phyloP scores from a whole-genome alignment of 306 rosid genomes.

The Datisca glomerata region DNA sequence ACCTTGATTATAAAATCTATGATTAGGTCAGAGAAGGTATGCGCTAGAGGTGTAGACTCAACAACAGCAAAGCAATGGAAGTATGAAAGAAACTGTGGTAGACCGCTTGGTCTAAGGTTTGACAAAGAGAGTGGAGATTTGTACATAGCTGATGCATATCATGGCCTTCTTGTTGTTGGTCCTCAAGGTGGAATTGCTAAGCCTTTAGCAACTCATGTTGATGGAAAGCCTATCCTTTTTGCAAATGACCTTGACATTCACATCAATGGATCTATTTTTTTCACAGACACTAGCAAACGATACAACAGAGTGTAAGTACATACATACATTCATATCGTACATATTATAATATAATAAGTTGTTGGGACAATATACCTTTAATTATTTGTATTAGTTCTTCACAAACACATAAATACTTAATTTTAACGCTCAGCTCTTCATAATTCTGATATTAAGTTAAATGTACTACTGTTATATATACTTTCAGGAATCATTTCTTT shows the following conservation, averaged over 20 bases:
- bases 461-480: too few relatives aligned
- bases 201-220: slow-evolving; percentile 52
- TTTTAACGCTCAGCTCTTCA: too few relatives aligned
- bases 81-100: slow-evolving; percentile 68
- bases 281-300: slow-evolving; percentile 89
- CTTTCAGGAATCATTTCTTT: slow-evolving; percentile 57
- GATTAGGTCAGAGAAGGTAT: slow-evolving; percentile 62
- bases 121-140: slow-evolving; percentile 52
- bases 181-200: slow-evolving; percentile 72
- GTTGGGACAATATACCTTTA: background rate
- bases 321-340: background rate
- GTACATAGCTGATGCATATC: slow-evolving; percentile 80
- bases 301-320: slow-evolving; percentile 56
- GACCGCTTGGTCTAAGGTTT: slow-evolving; percentile 82
- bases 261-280: slow-evolving; percentile 76
- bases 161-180: slow-evolving; percentile 77
- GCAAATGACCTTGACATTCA: slow-evolving; percentile 91
- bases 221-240: slow-evolving; percentile 66
- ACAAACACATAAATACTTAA: too few relatives aligned
- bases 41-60: slow-evolving; percentile 59
- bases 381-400: too few relatives aligned
- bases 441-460: too few relatives aligned
- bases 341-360: too few relatives aligned
- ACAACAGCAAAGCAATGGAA: slow-evolving; percentile 89
- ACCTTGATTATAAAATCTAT: too few relatives aligned